Conservation (phyloP, 2,329 filamentous ascomycete species). For the Fusarium armeniacum region DNA sequence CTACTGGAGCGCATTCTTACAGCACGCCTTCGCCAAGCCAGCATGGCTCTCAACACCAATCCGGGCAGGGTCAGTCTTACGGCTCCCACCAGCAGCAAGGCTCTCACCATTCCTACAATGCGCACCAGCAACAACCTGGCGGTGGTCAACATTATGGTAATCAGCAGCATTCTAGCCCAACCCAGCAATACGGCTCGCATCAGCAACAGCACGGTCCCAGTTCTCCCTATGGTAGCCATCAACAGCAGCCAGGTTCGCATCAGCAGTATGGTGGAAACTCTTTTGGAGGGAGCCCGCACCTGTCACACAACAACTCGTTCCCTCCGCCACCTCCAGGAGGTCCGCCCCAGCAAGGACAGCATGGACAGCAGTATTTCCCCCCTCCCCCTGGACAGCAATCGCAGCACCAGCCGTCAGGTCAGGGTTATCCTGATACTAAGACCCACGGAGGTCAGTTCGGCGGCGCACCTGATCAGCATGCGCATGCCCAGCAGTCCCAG, state of each 20-base stretch:
- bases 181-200: conserved; percentile 36
- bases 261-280: conserved; percentile 41
- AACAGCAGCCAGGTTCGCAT: conserved; percentile 39
- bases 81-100: conserved; percentile 43
- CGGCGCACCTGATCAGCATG: conserved; percentile 44
- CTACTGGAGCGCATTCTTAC: conserved; percentile 49
- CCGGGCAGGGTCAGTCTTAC: conserved; percentile 19
- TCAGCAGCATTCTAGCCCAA: conserved; percentile 42
- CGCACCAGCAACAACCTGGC: conserved; percentile 46
- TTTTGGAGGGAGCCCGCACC: conserved; percentile 44
- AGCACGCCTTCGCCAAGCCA: conserved; percentile 49
- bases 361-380: conserved; percentile 41
- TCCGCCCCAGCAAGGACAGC: conserved; percentile 39
- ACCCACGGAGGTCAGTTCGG: conserved; percentile 40
- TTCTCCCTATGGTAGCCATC: conserved; percentile 28
- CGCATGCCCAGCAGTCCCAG: conserved; percentile 45
- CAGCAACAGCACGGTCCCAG: conserved; percentile 41
- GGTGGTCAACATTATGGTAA: conserved; percentile 40
- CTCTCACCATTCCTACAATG: conserved; percentile 25
- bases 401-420: conserved; percentile 43
- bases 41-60: conserved; percentile 30
- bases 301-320: conserved; percentile 47
- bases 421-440: conserved; percentile 44
- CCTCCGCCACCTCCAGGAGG: conserved; percentile 46
- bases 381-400: conserved; percentile 44